Conservation (phyloP, 1,284 basidiomycete genomes). For the Mycena citricolor region DNA sequence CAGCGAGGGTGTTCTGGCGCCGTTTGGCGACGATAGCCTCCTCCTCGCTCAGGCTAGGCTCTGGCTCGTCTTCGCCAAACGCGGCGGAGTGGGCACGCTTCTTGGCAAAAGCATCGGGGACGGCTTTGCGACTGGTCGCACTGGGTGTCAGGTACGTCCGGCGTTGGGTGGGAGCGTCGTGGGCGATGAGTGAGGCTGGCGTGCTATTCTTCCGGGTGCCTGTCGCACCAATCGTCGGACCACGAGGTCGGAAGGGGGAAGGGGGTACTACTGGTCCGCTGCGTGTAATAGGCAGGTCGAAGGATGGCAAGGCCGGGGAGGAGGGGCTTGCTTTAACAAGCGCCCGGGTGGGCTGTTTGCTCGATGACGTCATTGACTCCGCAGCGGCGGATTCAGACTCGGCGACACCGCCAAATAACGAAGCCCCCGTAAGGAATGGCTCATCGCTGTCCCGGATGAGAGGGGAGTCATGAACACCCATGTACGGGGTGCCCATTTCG, state of each 20-base stretch:
- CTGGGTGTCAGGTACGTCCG: slow-evolving; percentile 47
- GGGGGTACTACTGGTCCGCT: too few relatives aligned
- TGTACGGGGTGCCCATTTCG: too few relatives aligned
- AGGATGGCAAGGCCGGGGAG: neutral
- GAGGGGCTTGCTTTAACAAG: too few relatives aligned
- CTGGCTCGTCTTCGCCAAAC: slow-evolving; percentile 47
- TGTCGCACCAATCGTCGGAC: too few relatives aligned
- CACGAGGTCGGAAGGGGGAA: too few relatives aligned
- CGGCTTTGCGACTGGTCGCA: slow-evolving; percentile 47
- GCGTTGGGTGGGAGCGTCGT: slow-evolving; percentile 50
- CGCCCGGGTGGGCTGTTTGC: too few relatives aligned
- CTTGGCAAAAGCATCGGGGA: slow-evolving; percentile 42
- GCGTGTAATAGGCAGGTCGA: neutral
- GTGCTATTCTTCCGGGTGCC: slow-evolving; percentile 55
- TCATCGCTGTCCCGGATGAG: too few relatives aligned
- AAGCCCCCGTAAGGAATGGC: too few relatives aligned
- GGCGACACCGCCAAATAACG: too few relatives aligned
- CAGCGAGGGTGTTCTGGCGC: slow-evolving; percentile 78
- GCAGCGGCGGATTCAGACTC: too few relatives aligned
- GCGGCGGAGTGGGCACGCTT: slow-evolving; percentile 28
- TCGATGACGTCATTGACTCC: too few relatives aligned
- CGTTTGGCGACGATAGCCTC: slow-evolving; percentile 76
- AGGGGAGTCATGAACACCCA: too few relatives aligned
- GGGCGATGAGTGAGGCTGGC: slow-evolving; percentile 47
- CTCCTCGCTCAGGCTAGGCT: slow-evolving; percentile 45